phyloP scores from a whole-genome alignment of 306 rosid species.

The Oemleria cerasiformis region DNA sequence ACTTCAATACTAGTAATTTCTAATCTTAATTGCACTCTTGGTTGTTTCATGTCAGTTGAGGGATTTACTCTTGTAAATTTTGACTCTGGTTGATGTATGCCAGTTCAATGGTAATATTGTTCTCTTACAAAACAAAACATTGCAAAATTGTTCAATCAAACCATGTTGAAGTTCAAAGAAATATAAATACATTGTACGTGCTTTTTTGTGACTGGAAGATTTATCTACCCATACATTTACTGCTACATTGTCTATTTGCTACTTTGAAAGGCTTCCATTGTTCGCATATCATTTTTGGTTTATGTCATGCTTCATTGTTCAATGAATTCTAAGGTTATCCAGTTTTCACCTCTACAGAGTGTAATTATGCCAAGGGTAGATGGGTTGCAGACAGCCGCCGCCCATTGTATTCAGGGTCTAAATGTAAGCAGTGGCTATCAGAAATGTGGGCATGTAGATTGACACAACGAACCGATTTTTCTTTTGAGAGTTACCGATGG shows the following conservation, averaged over 20 bases:
- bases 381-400: constrained; percentile 72
- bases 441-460: constrained; percentile 90
- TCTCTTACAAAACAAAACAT: neutral
- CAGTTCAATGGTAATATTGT: neutral
- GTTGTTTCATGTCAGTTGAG: neutral
- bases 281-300: constrained; percentile 6
- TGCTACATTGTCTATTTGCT: neutral
- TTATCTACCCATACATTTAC: neutral
- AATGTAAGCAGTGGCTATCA: constrained; percentile 84
- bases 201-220: neutral
- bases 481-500: constrained; percentile 82
- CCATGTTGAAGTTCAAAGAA: neutral
- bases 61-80: neutral
- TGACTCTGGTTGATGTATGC: neutral
- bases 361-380: constrained; percentile 86
- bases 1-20: neutral
- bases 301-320: neutral
- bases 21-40: neutral
- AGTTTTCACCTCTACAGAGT: constrained; percentile 49
- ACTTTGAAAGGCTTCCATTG: neutral
- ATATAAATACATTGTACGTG: neutral
- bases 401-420: constrained; percentile 79
- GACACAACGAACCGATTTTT: constrained; percentile 71
- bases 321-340: constrained; percentile 21
- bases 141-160: neutral